Evolutionary conservation across 441 rosid genomes (phyloP).

Genomic region (Flueggea neowawraea): DNA sequence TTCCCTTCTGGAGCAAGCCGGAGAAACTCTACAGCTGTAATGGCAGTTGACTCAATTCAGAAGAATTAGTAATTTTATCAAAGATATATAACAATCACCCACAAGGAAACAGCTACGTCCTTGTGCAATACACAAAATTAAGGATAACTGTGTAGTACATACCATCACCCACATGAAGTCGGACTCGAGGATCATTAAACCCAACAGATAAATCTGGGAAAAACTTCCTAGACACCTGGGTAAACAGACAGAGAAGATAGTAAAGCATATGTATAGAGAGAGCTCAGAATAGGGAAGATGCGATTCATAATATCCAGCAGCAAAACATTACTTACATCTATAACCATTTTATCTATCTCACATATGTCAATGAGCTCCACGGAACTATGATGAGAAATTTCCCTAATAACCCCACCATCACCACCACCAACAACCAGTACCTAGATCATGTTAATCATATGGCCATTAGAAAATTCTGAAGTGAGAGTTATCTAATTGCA

Average conservation of each 20-base stretch:
- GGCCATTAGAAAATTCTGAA: slow-evolving; percentile 5
- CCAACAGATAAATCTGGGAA: slow-evolving; percentile 86
- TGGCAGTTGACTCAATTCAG: slow-evolving; percentile 17
- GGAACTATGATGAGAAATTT: slow-evolving; percentile 86
- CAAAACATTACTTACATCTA: slow-evolving; percentile 64
- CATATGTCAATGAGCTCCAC: slow-evolving; percentile 90
- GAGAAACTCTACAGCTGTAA: slow-evolving; percentile 85
- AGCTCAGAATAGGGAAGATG: too few species aligned
- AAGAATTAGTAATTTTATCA: slow-evolving; percentile 4
- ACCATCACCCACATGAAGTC: slow-evolving; percentile 95
- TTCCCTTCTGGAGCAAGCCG: slow-evolving; percentile 61
- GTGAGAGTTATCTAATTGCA: not conserved
- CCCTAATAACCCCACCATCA: slow-evolving; percentile 96
- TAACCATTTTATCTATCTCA: slow-evolving; percentile 96
- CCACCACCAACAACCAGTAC: slow-evolving; percentile 99
- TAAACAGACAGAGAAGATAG: not conserved
- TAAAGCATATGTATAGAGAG: too few species aligned
- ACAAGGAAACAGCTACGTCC: not conserved
- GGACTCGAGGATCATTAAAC: slow-evolving; percentile 93
- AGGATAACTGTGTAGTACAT: slow-evolving; percentile 14
- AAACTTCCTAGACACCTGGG: slow-evolving; percentile 70
- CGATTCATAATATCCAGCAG: not conserved
- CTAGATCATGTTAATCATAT: slow-evolving; percentile 27
- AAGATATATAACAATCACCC: slow-evolving; percentile 1
- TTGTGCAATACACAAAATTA: not conserved